These are phyloP conservation scores for Kwoniella dendrophila DNA, from an alignment of 768 basidiomycete genomes.

Conservation along the genomic window DNA sequence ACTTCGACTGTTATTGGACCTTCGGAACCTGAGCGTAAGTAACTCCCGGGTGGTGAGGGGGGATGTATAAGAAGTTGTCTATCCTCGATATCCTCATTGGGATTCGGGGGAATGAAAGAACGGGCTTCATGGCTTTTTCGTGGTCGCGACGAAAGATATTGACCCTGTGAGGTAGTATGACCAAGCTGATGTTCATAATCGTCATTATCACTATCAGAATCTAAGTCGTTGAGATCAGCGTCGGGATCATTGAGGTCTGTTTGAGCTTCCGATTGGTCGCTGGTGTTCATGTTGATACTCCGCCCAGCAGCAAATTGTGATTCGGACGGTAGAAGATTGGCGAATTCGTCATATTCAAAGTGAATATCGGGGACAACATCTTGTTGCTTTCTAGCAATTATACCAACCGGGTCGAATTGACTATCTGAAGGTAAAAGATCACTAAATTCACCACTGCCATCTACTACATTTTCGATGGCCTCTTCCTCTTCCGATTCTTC, in stretches of 20 bases:
- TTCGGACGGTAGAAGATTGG: constrained; percentile 10
- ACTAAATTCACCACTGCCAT: neutral
- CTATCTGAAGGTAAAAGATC: constrained; percentile 3
- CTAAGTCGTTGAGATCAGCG: neutral
- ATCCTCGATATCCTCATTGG: constrained; percentile 35
- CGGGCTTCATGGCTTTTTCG: constrained; percentile 8
- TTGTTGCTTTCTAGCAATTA: neutral
- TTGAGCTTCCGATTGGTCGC: neutral
- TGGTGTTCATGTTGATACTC: neutral
- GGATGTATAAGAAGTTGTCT: constrained; percentile 22
- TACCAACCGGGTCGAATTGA: neutral
- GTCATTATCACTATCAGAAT: neutral
- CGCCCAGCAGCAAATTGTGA: neutral
- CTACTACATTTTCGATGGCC: neutral
- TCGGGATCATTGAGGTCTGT: neutral
- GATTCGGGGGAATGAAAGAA: constrained; percentile 24
- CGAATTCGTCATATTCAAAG: constrained; percentile 15
- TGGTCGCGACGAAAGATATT: constrained; percentile 15
- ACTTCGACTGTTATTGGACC: too few relatives aligned
- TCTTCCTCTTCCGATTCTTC: too few relatives aligned
- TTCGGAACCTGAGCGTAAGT: too few relatives aligned
- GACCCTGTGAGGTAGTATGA: constrained; percentile 14
- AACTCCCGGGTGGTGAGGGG: neutral
- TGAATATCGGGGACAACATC: neutral
- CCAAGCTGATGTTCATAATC: neutral